Evolutionary conservation across 768 basidiomycete genomes (phyloP).

Genomic region (Russula earlei): DNA sequence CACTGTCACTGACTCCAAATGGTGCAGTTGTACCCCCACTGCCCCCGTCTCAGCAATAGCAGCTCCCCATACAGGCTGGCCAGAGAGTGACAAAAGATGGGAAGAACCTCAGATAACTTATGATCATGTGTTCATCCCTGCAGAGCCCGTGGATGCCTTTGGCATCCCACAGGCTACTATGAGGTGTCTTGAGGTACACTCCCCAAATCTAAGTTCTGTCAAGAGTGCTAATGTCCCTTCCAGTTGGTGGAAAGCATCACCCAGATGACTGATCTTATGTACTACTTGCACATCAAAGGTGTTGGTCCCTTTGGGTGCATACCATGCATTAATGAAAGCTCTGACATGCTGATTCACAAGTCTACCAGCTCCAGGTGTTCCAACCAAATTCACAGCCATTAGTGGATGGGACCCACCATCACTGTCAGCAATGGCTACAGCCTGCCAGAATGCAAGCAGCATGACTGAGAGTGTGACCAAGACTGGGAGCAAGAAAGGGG

Average conservation of each 20-base stretch:
- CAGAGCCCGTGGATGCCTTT: constrained; percentile 80
- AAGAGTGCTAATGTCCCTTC: constrained; percentile 9
- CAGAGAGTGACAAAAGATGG: constrained; percentile 41
- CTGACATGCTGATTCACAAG: not conserved
- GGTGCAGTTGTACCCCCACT: constrained; percentile 3
- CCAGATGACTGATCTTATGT: constrained; percentile 70
- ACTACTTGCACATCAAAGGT: constrained; percentile 43
- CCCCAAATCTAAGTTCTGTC: constrained; percentile 5
- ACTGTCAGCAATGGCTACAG: no score
- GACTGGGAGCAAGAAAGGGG: no score
- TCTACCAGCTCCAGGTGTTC: no score
- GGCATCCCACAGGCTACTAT: constrained; percentile 85
- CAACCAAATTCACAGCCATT: no score
- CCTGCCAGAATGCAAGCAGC: no score
- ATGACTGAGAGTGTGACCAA: no score
- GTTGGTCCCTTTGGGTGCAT: constrained; percentile 63
- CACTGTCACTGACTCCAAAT: constrained; percentile 23
- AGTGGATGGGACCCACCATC: no score
- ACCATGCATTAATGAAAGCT: constrained; percentile 17
- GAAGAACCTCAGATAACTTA: constrained; percentile 58
- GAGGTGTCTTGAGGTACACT: constrained; percentile 71
- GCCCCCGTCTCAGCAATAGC: not conserved
- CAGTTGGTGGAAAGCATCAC: constrained; percentile 76
- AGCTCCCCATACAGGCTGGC: constrained; percentile 14
- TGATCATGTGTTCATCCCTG: constrained; percentile 57